phyloP scores from a whole-genome alignment of 805 yeast species.

The Yarrowia divulgata region DNA sequence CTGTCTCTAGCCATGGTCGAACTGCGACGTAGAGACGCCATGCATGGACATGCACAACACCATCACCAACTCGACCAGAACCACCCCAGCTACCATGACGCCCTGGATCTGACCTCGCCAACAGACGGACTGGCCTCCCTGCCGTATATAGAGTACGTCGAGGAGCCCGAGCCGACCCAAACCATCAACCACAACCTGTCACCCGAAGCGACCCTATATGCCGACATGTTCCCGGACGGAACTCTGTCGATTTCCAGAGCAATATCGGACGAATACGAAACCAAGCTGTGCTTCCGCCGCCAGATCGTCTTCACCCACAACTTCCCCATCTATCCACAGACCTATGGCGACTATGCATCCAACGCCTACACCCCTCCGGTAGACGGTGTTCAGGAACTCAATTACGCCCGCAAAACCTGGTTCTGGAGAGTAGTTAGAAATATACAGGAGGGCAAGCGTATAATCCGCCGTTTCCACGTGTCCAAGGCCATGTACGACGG shows the following conservation, averaged over 20 bases:
- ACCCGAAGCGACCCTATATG: slow-evolving; percentile 7
- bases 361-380: slow-evolving; percentile 10
- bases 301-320: slow-evolving; percentile 32
- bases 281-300: slow-evolving; percentile 13
- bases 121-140: slow-evolving; percentile 1
- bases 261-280: slow-evolving; percentile 31
- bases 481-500: slow-evolving; percentile 31
- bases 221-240: slow-evolving; percentile 20
- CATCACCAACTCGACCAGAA: slow-evolving; percentile 12
- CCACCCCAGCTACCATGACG: neutral
- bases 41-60: slow-evolving; percentile 31
- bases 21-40: slow-evolving; percentile 20
- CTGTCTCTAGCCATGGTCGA: slow-evolving; percentile 13
- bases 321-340: slow-evolving; percentile 29
- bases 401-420: slow-evolving; percentile 29
- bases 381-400: slow-evolving; percentile 24
- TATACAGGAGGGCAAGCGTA: slow-evolving; percentile 14
- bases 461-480: slow-evolving; percentile 26
- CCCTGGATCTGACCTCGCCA: slow-evolving; percentile 11
- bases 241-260: slow-evolving; percentile 17
- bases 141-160: slow-evolving; percentile 6
- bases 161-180: slow-evolving; percentile 19
- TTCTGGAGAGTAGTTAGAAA: slow-evolving; percentile 14
- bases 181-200: slow-evolving; percentile 14
- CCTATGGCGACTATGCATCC: slow-evolving; percentile 22